Evolutionary conservation across 768 basidiomycete species (phyloP).

Genomic region (Daedaleopsis sinensis): DNA sequence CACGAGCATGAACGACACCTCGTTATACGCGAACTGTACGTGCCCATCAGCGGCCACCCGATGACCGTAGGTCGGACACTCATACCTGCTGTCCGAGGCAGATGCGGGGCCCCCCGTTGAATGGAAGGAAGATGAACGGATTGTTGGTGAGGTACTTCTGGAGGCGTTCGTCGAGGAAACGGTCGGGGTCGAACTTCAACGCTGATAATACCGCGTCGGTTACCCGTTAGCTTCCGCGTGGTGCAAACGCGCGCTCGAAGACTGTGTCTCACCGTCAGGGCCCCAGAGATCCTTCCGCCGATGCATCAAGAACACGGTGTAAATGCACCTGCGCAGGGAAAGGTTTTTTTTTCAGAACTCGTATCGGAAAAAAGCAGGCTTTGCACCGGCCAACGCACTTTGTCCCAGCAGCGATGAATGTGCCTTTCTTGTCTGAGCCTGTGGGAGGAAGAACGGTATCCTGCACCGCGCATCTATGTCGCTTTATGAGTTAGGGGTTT

Average conservation of each 20-base stretch:
- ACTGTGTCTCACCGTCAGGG: slow-evolving; percentile 41
- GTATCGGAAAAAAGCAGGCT: not conserved
- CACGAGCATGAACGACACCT: slow-evolving; percentile 55
- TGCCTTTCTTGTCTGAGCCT: slow-evolving; percentile 11
- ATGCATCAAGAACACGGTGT: slow-evolving; percentile 33
- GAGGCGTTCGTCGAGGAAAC: slow-evolving; percentile 59
- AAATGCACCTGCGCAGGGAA: slow-evolving; percentile 8
- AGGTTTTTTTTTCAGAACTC: too few species aligned
- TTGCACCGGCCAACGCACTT: not conserved
- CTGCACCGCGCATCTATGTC: slow-evolving; percentile 19
- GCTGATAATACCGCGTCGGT: slow-evolving; percentile 3
- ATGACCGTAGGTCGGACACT: too few species aligned
- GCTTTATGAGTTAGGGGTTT: not conserved
- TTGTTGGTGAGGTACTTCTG: slow-evolving; percentile 52
- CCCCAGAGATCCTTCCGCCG: slow-evolving; percentile 57
- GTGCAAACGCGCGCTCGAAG: not conserved
- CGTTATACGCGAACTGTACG: slow-evolving; percentile 54
- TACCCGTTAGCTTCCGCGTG: not conserved
- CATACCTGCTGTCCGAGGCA: slow-evolving; percentile 41
- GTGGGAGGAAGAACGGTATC: slow-evolving; percentile 32
- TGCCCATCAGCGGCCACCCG: too few species aligned
- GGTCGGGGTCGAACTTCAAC: slow-evolving; percentile 57
- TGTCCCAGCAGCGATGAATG: slow-evolving; percentile 14
- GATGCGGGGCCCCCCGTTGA: slow-evolving; percentile 39
- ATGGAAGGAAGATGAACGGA: slow-evolving; percentile 50